phyloP scores from a whole-genome alignment of 2,329 filamentous ascomycete genomes.

The Daldinia sp. region DNA sequence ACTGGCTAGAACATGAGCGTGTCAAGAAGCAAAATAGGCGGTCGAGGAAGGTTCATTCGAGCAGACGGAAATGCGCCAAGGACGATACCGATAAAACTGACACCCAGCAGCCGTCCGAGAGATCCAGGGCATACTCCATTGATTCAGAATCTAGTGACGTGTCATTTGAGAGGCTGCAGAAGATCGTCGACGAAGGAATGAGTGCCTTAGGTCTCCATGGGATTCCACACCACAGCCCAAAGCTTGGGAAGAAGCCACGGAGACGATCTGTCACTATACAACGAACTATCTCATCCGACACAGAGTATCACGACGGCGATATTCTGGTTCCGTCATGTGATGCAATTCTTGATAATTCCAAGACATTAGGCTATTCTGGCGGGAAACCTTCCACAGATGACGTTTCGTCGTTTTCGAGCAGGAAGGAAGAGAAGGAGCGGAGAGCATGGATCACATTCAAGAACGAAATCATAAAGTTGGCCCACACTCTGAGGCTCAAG shows the following conservation, averaged over 20 bases:
- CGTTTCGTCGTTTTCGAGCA: slow-evolving; percentile 56
- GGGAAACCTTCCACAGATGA: slow-evolving; percentile 60
- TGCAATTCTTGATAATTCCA: slow-evolving; percentile 87
- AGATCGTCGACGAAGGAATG: slow-evolving; percentile 79
- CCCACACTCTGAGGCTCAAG: slow-evolving; percentile 89
- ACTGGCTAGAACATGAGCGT: slow-evolving; percentile 88
- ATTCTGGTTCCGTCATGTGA: slow-evolving; percentile 87
- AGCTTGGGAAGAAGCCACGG: slow-evolving; percentile 58
- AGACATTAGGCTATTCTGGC: slow-evolving; percentile 82
- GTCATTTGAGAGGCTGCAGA: slow-evolving; percentile 83
- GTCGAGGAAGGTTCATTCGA: slow-evolving; percentile 58
- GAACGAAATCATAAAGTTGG: slow-evolving; percentile 87
- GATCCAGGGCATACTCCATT: slow-evolving; percentile 64
- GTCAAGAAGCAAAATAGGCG: slow-evolving; percentile 71
- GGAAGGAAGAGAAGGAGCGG: slow-evolving; percentile 72
- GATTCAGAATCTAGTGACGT: slow-evolving; percentile 76
- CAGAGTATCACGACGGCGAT: slow-evolving; percentile 86
- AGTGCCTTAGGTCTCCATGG: slow-evolving; percentile 63
- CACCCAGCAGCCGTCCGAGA: slow-evolving; percentile 32
- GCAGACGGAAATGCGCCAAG: slow-evolving; percentile 57
- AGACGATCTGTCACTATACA: slow-evolving; percentile 55
- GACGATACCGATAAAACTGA: slow-evolving; percentile 48
- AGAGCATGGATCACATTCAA: slow-evolving; percentile 90
- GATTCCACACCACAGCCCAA: slow-evolving; percentile 59
- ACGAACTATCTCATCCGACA: slow-evolving; percentile 78